Evolutionary conservation across 169 alveolate genomes (phyloP).

Genomic region (Plasmodium gonderi): DNA sequence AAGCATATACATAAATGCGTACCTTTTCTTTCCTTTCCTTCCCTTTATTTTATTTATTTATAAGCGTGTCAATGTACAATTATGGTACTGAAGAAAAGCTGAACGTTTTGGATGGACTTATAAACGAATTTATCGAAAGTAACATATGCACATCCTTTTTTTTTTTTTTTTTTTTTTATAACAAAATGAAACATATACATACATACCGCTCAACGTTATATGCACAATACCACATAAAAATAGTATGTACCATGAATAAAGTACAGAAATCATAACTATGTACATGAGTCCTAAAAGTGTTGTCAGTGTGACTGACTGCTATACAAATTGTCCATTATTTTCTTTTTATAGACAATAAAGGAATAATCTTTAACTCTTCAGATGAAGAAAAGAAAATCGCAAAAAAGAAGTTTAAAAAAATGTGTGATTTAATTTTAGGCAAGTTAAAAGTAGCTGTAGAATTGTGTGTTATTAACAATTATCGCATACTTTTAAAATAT

Average conservation of each 20-base stretch:
- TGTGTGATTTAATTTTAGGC: conserved; percentile 17
- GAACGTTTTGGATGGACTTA: conserved; percentile 24
- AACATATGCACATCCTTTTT: background rate
- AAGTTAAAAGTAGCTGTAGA: conserved; percentile 18
- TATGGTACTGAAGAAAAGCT: conserved; percentile 42
- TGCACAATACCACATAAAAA: background rate
- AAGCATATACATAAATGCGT: background rate
- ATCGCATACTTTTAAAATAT: conserved; percentile 18
- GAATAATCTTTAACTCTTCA: conserved; percentile 23
- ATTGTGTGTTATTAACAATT: background rate
- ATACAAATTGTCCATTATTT: background rate
- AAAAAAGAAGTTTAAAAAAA: conserved; percentile 18
- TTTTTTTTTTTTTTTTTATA: too few species aligned
- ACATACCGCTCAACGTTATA: too few species aligned
- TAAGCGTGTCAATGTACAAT: conserved; percentile 41
- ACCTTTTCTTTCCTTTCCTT: background rate
- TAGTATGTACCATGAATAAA: background rate
- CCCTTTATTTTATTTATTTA: background rate
- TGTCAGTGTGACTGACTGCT: background rate
- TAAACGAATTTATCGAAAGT: conserved; percentile 39
- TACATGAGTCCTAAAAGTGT: background rate
- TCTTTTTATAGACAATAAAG: conserved; percentile 17
- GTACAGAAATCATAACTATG: background rate
- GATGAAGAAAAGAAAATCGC: background rate
- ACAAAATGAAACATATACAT: background rate